Percentiles rank a stretch among this genome's conserved stretches.
Evolutionary conservation across 225 moss, liverwort and hornwort species (phyloP).

Genomic region (Antitrichia curtipendula): DNA sequence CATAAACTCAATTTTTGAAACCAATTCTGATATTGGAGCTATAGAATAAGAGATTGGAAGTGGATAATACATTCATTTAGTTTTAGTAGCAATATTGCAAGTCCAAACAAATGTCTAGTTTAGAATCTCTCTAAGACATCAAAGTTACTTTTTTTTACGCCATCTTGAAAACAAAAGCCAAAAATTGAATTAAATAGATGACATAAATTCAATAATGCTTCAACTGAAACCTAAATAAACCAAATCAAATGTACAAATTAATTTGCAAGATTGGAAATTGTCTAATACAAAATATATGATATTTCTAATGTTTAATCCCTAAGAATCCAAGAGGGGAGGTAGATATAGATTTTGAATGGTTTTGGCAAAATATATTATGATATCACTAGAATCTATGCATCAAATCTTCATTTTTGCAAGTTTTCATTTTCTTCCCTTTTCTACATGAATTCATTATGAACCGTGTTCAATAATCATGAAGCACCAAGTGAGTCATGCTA

Average conservation of each 20-base stretch:
- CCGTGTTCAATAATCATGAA: too few species aligned
- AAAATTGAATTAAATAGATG: neutral
- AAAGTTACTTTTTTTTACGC: neutral
- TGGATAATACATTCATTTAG: neutral
- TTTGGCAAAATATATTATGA: too few species aligned
- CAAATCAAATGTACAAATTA: neutral
- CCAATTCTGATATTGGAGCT: neutral
- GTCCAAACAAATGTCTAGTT: neutral
- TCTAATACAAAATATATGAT: neutral
- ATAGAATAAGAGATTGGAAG: too few species aligned
- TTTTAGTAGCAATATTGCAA: neutral
- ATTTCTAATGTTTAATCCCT: neutral
- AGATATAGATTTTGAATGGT: neutral
- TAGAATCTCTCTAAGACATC: neutral
- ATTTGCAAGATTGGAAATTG: neutral
- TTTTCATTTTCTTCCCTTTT: neutral
- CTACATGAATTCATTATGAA: neutral
- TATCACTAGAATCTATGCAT: neutral
- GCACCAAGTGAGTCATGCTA: neutral
- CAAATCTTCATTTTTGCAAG: neutral
- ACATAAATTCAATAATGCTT: neutral
- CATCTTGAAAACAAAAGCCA: neutral
- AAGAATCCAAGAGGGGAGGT: accelerated
- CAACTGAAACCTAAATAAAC: neutral
- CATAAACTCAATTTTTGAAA: neutral